Evolutionary conservation across 345 rosid genomes (phyloP), one percentile per base, ranked within the genome.

Genomic region (Euphorbia pulcherrima): DNA sequence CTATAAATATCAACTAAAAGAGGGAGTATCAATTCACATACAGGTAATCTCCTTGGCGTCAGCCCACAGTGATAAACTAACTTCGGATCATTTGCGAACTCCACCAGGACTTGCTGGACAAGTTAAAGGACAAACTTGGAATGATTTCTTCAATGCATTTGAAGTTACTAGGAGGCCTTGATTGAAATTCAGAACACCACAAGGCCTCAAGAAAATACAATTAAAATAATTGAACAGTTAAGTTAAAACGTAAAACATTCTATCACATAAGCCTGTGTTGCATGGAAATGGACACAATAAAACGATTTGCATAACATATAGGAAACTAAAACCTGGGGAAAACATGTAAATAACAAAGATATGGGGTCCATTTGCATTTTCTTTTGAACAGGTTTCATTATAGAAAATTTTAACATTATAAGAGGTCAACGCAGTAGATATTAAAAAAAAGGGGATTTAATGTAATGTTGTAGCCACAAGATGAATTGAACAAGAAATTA

Each of bases 31-130:
- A 73, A 72, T 78, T 58, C 70, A 67, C 95, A 69, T 79, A 94
- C 99, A 27, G 97, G 97, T 72, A 94, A 81, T 83, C 87, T 92
- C 67, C 87, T 80, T 40, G 99, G 97, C 61, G 97, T 85, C 71
- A 94, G 75, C 80, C 97, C 97, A 79, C 97, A 89, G 78, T 90
- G 93, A 81, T 83, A 89, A 55, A 92, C 96, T 73, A 90, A 93
- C 85, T 90, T 94, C 50, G 92, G 86, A 69, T 94, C 97, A 77
- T 81, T 87, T 62, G 88, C 68, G 82, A 92, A 80, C 82, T 86
- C 97, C 67, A 81, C 62, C 66, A 87, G 33, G 57, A 94, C 83
- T 83, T 86, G 88, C 97, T 94, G 89, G 33, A 65, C 63, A 70
- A 51, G 67, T 51, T 64, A 76, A 75, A 50, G 39, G 24, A 67